Evolutionary conservation across 441 rosid species (phyloP).

Genomic region (Euphorbia schlechtendalii): DNA sequence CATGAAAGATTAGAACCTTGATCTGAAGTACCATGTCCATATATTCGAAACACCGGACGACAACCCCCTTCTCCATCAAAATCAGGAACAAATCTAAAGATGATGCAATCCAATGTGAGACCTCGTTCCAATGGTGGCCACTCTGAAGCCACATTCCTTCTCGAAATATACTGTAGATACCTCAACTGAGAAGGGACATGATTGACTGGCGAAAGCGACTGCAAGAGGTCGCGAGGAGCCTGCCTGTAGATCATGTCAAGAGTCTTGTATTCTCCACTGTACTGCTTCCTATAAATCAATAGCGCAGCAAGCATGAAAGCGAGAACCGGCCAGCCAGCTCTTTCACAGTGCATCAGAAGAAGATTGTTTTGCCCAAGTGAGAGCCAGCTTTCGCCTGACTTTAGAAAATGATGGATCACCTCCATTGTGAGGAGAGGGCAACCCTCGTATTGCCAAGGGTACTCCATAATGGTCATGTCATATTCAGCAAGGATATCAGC

Average conservation of each 20-base stretch:
- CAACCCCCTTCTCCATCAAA: conserved; percentile 72
- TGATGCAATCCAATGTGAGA: conserved; percentile 80
- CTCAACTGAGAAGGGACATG: conserved; percentile 87
- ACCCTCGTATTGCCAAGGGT: conserved; percentile 88
- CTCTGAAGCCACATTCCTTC: conserved; percentile 81
- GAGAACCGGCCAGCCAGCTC: conserved; percentile 81
- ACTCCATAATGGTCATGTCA: conserved; percentile 93
- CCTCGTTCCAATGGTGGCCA: conserved; percentile 94
- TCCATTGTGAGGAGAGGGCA: conserved; percentile 81
- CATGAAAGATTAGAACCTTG: conserved; percentile 46
- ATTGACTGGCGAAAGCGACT: conserved; percentile 67
- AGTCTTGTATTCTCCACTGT: conserved; percentile 77
- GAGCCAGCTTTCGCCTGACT: conserved; percentile 95
- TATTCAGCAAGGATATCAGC: conserved; percentile 55
- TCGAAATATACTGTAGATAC: conserved; percentile 78
- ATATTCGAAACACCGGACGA: conserved; percentile 75
- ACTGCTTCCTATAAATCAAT: conserved; percentile 78
- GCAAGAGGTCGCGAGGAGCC: conserved; percentile 87
- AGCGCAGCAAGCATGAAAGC: conserved; percentile 82
- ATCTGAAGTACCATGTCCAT: conserved; percentile 76
- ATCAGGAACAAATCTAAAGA: conserved; percentile 70
- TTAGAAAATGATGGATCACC: conserved; percentile 78
- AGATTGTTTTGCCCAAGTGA: conserved; percentile 68
- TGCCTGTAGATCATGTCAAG: conserved; percentile 90
- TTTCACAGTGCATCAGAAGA: conserved; percentile 87